phyloP scores from a whole-genome alignment of 306 rosid species.

The Senna tora region DNA sequence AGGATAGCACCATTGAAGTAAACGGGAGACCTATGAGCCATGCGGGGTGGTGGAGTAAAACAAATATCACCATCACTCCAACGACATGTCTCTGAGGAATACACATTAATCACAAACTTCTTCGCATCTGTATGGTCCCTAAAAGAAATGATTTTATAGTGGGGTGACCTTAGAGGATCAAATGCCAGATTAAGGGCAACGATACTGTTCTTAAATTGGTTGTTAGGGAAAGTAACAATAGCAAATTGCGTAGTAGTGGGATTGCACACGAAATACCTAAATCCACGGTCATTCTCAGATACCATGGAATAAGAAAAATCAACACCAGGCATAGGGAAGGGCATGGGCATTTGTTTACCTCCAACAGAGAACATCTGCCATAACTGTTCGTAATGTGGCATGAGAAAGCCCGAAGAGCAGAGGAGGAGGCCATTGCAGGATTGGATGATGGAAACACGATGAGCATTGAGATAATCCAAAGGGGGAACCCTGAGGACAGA shows the following conservation, averaged over 20 bases:
- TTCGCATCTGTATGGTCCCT: not conserved
- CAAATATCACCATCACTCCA: not conserved
- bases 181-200: not conserved
- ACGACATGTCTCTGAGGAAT: not conserved
- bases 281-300: not conserved
- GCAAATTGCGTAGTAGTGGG: not conserved
- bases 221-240: not conserved
- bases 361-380: not conserved
- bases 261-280: not conserved
- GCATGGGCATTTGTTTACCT: not conserved
- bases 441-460: too few species aligned
- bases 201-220: not conserved
- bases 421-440: too few species aligned
- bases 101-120: not conserved
- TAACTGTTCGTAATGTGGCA: too few species aligned
- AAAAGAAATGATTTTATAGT: not conserved
- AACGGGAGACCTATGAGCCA: not conserved
- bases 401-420: not conserved
- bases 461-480: too few species aligned
- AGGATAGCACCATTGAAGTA: not conserved
- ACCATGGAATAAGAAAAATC: not conserved
- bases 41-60: not conserved
- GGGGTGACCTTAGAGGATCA: constrained; percentile 4
- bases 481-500: too few species aligned
- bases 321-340: not conserved